Evolutionary conservation across 2,329 filamentous ascomycete species (phyloP).

Genomic region (Fusarium camptoceras): DNA sequence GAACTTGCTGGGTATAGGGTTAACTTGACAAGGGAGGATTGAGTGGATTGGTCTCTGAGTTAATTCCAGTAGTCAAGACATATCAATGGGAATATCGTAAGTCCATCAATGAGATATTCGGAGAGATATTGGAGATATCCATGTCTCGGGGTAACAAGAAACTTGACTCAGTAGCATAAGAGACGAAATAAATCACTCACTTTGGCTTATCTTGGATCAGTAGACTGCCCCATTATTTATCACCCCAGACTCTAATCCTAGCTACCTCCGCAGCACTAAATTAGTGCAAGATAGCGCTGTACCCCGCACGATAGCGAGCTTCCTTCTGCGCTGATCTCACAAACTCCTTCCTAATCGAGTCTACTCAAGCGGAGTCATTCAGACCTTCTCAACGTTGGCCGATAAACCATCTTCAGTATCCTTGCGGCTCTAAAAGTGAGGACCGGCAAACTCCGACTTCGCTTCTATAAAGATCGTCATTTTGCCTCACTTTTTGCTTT

Average conservation of each 20-base stretch:
- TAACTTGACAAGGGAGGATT: neutral
- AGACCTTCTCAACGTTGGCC: neutral
- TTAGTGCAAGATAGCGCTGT: neutral
- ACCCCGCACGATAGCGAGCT: conserved; percentile 1
- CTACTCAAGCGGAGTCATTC: neutral
- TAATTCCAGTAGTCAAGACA: neutral
- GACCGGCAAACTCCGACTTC: neutral
- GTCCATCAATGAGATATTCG: neutral
- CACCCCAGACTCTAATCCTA: neutral
- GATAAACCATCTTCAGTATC: conserved; percentile 1
- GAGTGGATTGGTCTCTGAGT: neutral
- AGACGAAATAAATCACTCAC: neutral
- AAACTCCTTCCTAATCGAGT: conserved; percentile 7
- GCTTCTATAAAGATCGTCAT: neutral
- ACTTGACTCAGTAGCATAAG: neutral
- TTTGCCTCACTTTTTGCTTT: neutral
- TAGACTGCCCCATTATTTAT: neutral
- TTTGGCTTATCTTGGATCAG: neutral
- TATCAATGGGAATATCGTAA: neutral
- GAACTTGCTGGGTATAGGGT: conserved; percentile 25
- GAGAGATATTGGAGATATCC: neutral
- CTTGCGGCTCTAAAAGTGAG: conserved; percentile 2
- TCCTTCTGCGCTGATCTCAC: conserved; percentile 1
- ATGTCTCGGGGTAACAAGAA: neutral
- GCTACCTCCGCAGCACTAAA: neutral